Evolutionary conservation across 169 alveolate genomes (phyloP).

Genomic region (Eimeria necatrix): DNA sequence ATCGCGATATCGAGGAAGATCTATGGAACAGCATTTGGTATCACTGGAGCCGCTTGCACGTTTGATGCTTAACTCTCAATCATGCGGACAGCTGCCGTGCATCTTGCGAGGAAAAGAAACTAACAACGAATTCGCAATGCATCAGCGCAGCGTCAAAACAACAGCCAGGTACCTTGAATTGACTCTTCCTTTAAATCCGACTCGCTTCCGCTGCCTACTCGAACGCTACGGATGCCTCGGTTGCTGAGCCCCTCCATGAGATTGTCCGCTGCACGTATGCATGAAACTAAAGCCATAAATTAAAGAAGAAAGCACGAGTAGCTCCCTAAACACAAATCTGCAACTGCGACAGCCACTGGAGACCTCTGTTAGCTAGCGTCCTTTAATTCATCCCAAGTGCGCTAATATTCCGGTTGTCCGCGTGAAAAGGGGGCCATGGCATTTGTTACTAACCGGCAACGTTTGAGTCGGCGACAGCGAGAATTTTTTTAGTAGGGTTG

Average conservation of each 20-base stretch:
- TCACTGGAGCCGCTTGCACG: background rate
- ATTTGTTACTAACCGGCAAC: conserved; percentile 65
- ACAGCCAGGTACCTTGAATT: conserved; percentile 69
- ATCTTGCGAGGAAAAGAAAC: background rate
- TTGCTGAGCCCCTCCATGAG: conserved; percentile 78
- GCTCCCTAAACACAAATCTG: background rate
- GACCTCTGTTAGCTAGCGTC: too few species aligned
- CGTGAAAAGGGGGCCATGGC: background rate
- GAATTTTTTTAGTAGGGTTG: conserved; percentile 68
- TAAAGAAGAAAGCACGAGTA: background rate
- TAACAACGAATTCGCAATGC: background rate
- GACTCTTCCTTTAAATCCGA: conserved; percentile 81
- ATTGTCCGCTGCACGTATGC: conserved; percentile 79
- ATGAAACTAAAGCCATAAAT: background rate
- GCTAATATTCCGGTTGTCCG: too few species aligned
- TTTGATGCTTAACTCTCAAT: background rate
- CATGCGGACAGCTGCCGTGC: background rate
- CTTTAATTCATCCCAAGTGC: too few species aligned
- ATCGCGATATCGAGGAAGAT: conserved; percentile 81
- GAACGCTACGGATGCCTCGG: conserved; percentile 80
- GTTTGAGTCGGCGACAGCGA: conserved; percentile 78
- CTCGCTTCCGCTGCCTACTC: conserved; percentile 82
- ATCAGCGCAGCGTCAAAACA: background rate
- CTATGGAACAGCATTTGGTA: conserved; percentile 16
- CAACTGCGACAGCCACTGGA: too few species aligned